These are phyloP conservation scores for Paecilomyces sp. DNA, from an alignment of 2,329 filamentous ascomycete genomes.

Conservation along the genomic window DNA sequence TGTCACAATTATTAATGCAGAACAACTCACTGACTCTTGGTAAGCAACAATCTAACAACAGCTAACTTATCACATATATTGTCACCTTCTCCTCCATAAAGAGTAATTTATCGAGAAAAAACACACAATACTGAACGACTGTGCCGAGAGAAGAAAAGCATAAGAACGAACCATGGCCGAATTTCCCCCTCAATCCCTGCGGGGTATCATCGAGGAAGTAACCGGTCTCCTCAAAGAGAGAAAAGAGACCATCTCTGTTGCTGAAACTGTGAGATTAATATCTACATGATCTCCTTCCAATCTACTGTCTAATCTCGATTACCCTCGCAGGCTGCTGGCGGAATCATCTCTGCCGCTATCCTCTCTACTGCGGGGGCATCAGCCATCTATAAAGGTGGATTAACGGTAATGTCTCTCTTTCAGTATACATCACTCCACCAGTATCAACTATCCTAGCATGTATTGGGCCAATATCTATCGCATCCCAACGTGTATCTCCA, in stretches of 20 bases:
- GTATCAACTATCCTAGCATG: too few species aligned
- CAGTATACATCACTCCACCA: background rate
- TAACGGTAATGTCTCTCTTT: slow-evolving; percentile 36
- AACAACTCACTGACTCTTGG: background rate
- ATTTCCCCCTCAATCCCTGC: slow-evolving; percentile 31
- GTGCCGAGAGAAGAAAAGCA: background rate
- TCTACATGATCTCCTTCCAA: background rate
- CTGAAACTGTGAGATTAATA: slow-evolving; percentile 46
- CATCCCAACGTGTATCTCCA: background rate
- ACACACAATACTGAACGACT: too few species aligned
- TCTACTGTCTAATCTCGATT: background rate
- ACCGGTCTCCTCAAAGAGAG: slow-evolving; percentile 47
- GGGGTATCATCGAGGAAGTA: slow-evolving; percentile 42
- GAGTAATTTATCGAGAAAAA: too few species aligned
- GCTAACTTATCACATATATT: too few species aligned
- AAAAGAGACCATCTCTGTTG: slow-evolving; percentile 53
- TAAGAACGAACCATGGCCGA: slow-evolving; percentile 11
- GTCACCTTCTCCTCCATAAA: too few species aligned
- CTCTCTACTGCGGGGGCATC: slow-evolving; percentile 54
- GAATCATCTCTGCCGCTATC: slow-evolving; percentile 53
- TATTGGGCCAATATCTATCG: background rate
- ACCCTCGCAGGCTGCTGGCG: slow-evolving; percentile 48
- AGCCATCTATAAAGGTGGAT: slow-evolving; percentile 53
- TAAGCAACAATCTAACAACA: background rate
- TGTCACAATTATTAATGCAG: background rate